Evolutionary conservation across 306 rosid genomes (phyloP), one percentile per base, ranked within the genome.

Genomic region (Cucurbita maxima): DNA sequence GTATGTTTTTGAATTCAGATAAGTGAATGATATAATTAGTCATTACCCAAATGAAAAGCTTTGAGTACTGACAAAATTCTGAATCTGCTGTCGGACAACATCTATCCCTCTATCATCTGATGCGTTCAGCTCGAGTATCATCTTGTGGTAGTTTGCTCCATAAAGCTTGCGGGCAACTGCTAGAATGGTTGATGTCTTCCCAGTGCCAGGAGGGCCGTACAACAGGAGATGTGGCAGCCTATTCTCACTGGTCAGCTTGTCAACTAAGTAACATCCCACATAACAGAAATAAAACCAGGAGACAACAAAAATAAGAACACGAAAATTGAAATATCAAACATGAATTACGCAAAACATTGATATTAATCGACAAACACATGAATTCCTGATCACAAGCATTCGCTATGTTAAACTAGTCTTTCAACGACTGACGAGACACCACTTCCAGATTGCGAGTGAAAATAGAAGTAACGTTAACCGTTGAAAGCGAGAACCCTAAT

Each of bases 161-260:
- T 95, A 89, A 6, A 95, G 88, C 82, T 91, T 88, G 45, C 97
- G 89, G 4, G 99, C 97, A 58, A 95, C 92, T 0, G 96, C 97
- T 2, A 95, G 97, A 82, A 91, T 86, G 10, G 97, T 91, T 5
- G 99, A 95, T 8, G 99, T 95, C 81, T 95, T 95, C 13, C 99
- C 97, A 0, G 99, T 95, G 25, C 97, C 97, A 25, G 97, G 97
- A 40, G 99, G 99, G 2, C 99, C 99, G 37, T 95, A 95, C 83
- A 95, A 71, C 16, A 95, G 79, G 57, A 95, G 96, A 81, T 91
- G 99, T 0, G 99, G 97, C 83, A 95, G 81, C 83, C 96, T 85
- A 80, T 91, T 89, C 90, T 91, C 96, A 3, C 88, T 78, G 4
- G 99, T 91, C 72, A 95, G 81, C 85, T 86, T 89, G 82, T 95